phyloP scores from a whole-genome alignment of 306 rosid species.

The Ceratonia siliqua region DNA sequence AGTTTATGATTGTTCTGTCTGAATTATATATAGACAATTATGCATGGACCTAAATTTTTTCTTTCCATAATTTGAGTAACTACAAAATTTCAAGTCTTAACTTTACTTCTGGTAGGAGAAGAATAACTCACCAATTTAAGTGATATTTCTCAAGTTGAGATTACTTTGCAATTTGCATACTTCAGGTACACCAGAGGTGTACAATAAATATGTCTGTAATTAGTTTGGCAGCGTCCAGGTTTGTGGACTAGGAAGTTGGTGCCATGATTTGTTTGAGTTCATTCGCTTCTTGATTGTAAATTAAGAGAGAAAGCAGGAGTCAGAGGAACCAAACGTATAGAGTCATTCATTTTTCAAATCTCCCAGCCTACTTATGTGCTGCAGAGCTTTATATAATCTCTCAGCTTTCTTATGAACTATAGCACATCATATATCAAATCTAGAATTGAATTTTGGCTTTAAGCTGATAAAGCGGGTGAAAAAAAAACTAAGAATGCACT shows the following conservation, averaged over 20 bases:
- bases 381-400: not conserved
- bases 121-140: not conserved
- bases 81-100: not conserved
- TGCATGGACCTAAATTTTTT: not conserved
- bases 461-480: not conserved
- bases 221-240: not conserved
- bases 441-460: not conserved
- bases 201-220: not conserved
- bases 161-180: not conserved
- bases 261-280: not conserved
- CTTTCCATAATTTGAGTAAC: not conserved
- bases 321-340: not conserved
- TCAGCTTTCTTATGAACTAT: not conserved
- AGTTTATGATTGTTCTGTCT: slow-evolving; percentile 2
- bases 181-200: not conserved
- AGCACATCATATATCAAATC: not conserved
- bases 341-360: not conserved
- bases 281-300: not conserved
- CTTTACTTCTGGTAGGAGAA: not conserved
- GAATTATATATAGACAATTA: not conserved
- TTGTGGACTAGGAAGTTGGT: not conserved
- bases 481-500: not conserved
- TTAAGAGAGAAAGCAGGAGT: slow-evolving; percentile 1
- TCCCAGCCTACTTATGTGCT: not conserved
- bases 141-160: not conserved